Conservation (phyloP, 2,329 filamentous ascomycete species). For the Ascochyta fabae region DNA sequence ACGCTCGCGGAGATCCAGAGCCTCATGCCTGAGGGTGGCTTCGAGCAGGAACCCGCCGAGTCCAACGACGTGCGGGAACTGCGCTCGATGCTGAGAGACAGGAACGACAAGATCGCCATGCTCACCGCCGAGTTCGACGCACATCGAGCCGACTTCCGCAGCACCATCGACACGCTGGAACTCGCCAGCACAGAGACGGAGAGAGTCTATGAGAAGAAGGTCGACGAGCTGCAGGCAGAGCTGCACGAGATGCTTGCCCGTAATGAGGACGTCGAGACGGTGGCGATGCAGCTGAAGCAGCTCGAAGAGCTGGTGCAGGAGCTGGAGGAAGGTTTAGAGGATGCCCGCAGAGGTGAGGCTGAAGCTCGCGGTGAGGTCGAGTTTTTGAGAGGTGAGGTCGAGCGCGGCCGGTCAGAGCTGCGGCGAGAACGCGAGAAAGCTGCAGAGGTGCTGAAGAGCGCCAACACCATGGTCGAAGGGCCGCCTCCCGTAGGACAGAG, state of each 20-base stretch:
- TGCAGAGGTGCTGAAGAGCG: constrained; percentile 64
- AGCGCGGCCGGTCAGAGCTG: constrained; percentile 86
- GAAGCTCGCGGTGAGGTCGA: constrained; percentile 96
- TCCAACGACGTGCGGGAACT: constrained; percentile 75
- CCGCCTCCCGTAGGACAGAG: constrained; percentile 60
- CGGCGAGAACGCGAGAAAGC: constrained; percentile 87
- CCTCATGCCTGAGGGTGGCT: constrained; percentile 65
- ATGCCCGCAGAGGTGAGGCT: constrained; percentile 90
- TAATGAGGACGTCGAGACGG: constrained; percentile 87
- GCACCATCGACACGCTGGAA: constrained; percentile 95
- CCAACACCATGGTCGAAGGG: constrained; percentile 54
- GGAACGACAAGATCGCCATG: constrained; percentile 94
- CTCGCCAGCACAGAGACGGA: constrained; percentile 95
- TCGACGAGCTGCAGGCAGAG: constrained; percentile 84
- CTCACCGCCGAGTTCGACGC: constrained; percentile 94
- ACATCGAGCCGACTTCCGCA: constrained; percentile 93
- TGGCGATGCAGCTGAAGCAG: constrained; percentile 90
- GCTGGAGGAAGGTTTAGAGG: constrained; percentile 93
- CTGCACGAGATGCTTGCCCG: constrained; percentile 81
- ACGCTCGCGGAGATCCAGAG: constrained; percentile 81
- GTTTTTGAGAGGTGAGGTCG: constrained; percentile 92
- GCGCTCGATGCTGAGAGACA: constrained; percentile 83
- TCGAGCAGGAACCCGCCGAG: constrained; percentile 57
- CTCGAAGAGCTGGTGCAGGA: constrained; percentile 96
- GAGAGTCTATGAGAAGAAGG: constrained; percentile 91